Evolutionary conservation across 2,329 filamentous ascomycete species (phyloP).

Genomic region (Penicillium crustosum): DNA sequence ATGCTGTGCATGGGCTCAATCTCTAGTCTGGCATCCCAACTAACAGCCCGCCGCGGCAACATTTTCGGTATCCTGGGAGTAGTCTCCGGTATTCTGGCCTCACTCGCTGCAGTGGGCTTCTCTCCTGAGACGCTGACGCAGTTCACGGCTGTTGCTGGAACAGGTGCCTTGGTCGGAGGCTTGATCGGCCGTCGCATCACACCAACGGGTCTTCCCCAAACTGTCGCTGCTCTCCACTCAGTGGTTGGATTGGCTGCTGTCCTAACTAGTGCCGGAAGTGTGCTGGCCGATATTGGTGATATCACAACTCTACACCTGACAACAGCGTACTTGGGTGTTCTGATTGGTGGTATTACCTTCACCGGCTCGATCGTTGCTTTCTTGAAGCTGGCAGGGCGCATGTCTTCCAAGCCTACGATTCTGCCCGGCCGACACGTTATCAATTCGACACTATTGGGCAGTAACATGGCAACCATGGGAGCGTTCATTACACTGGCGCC

Average conservation of each 20-base stretch:
- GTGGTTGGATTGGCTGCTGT: slow-evolving; percentile 88
- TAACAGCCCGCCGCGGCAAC: slow-evolving; percentile 81
- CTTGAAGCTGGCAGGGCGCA: slow-evolving; percentile 77
- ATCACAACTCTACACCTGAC: slow-evolving; percentile 79
- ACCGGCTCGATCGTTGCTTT: slow-evolving; percentile 89
- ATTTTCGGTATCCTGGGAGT: slow-evolving; percentile 85
- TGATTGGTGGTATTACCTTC: slow-evolving; percentile 86
- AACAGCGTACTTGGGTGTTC: slow-evolving; percentile 79
- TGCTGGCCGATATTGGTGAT: slow-evolving; percentile 70
- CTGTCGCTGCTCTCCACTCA: slow-evolving; percentile 83
- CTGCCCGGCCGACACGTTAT: slow-evolving; percentile 73
- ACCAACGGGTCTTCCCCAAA: slow-evolving; percentile 83
- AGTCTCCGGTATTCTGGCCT: slow-evolving; percentile 77
- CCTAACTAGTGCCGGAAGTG: slow-evolving; percentile 81
- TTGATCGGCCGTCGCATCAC: slow-evolving; percentile 84
- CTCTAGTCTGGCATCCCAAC: slow-evolving; percentile 76
- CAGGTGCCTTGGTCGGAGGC: slow-evolving; percentile 68
- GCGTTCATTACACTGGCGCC: slow-evolving; percentile 80
- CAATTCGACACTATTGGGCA: slow-evolving; percentile 71
- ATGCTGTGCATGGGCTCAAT: slow-evolving; percentile 82
- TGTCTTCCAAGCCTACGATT: slow-evolving; percentile 73
- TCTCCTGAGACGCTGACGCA: slow-evolving; percentile 75
- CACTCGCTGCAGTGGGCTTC: slow-evolving; percentile 77
- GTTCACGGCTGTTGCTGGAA: slow-evolving; percentile 71
- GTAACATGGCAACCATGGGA: slow-evolving; percentile 79